Evolutionary conservation across 768 basidiomycete species (phyloP).

Genomic region (Clavaria fumosa): DNA sequence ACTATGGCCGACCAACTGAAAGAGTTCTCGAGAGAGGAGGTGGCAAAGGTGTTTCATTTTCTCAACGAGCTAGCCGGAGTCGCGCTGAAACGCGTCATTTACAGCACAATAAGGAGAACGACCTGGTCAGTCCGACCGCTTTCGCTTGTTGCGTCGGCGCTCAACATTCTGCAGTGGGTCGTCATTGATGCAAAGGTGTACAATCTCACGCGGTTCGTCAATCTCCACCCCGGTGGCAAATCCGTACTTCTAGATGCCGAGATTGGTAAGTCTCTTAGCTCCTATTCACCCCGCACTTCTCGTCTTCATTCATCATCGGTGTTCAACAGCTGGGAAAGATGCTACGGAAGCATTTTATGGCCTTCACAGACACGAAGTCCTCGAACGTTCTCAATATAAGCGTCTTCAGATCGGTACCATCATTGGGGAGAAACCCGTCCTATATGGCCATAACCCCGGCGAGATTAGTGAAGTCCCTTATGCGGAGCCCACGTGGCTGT

Average conservation of each 20-base stretch:
- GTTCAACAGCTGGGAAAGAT: slow-evolving; percentile 60
- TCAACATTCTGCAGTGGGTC: slow-evolving; percentile 45
- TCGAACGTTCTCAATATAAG: slow-evolving; percentile 56
- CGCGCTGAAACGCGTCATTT: slow-evolving; percentile 7
- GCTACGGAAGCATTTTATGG: slow-evolving; percentile 80
- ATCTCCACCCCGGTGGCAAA: slow-evolving; percentile 69
- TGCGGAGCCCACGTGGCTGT: slow-evolving; percentile 69
- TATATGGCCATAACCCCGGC: slow-evolving; percentile 37
- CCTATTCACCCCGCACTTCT: background rate
- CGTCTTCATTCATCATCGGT: too few species aligned
- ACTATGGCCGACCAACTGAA: slow-evolving; percentile 17
- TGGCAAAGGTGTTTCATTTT: slow-evolving; percentile 24
- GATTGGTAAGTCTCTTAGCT: slow-evolving; percentile 32
- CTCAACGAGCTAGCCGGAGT: background rate
- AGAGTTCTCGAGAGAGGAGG: slow-evolving; percentile 24
- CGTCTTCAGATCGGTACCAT: slow-evolving; percentile 61
- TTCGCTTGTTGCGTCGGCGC: background rate
- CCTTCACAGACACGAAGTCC: slow-evolving; percentile 74
- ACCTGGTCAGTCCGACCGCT: slow-evolving; percentile 28
- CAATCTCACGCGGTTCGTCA: slow-evolving; percentile 62
- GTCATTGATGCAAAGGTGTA: slow-evolving; percentile 75
- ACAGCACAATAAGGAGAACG: slow-evolving; percentile 63
- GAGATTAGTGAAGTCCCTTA: slow-evolving; percentile 65
- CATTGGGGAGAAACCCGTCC: slow-evolving; percentile 39
- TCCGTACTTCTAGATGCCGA: slow-evolving; percentile 60